Evolutionary conservation across 306 rosid species (phyloP), one percentile per base, ranked within the genome.

Genomic region (Echinosophora koreensis): DNA sequence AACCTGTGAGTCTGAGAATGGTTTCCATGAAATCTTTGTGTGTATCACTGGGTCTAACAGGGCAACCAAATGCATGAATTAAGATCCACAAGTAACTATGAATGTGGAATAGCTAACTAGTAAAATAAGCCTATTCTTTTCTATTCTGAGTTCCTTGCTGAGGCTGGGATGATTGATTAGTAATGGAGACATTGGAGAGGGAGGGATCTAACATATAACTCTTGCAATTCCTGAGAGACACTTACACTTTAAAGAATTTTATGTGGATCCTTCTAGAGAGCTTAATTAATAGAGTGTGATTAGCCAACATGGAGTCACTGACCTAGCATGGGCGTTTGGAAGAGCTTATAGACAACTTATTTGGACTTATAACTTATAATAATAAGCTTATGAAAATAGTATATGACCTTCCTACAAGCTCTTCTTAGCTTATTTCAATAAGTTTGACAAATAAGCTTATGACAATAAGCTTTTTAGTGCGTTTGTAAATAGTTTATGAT

Each of bases 1-100:
- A 56, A 39, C 38, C 38, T 56, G 41, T 71, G 62, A 71, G 60
- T 18, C 16, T 14, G 32, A 59, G 7, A 78, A 32, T 69, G 34
- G 63, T 18, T 34, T 49, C 18, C 13, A 35, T 38, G 56, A n/a
- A 18, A 38, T 5, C 8, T 14, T 37, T 64, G 41, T 13, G 8
- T 32, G 27, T 13, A 3, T 18, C 52, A 37, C 34, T 22, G 16
- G 3, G 34, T 12, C 57, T 28, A 38, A 30, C 47, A 66, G 66
- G 35, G 66, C n/a, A 76, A 41, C 35, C 58, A 66, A 55, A 55
- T 42, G 58, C 57, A 66, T 32, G 16, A 55, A 6, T 39, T 18
- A 22, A 54, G 17, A 39, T 54, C 66, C 58, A 41, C 6, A 28
- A 30, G 8, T 55, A 65, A 76, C 64, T 52, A 52, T 4, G 44